phyloP scores from a whole-genome alignment of 176 grass and related monocot species.

The Zea mays region DNA sequence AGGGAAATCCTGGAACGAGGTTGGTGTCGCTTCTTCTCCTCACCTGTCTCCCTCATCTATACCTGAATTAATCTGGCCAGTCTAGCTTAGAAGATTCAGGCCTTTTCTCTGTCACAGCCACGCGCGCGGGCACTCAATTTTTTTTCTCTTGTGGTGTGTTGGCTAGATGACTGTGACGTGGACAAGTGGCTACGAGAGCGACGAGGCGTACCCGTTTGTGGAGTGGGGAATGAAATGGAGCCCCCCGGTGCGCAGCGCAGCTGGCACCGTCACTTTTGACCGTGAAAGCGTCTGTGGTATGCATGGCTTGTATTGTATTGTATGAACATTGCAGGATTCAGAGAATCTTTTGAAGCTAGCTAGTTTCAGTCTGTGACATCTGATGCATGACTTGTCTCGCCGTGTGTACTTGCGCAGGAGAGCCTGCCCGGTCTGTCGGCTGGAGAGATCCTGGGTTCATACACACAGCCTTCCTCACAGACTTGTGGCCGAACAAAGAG shows the following conservation, averaged over 20 bases:
- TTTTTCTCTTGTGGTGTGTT: not conserved
- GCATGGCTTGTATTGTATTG: slow-evolving; percentile 35
- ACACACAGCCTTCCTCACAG: slow-evolving; percentile 77
- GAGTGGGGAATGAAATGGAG: slow-evolving; percentile 70
- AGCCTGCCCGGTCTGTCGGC: slow-evolving; percentile 80
- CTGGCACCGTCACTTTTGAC: slow-evolving; percentile 73
- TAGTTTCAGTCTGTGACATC: too few species aligned
- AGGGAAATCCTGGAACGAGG: slow-evolving; percentile 85
- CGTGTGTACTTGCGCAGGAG: slow-evolving; percentile 43
- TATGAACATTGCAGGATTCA: not conserved
- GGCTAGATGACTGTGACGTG: slow-evolving; percentile 94
- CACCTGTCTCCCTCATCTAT: not conserved
- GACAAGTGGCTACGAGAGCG: slow-evolving; percentile 82
- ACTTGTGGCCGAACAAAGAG: slow-evolving; percentile 76
- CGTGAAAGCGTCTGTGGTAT: slow-evolving; percentile 68
- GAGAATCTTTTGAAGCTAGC: not conserved
- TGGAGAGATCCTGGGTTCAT: slow-evolving; percentile 97
- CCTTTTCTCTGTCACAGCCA: too few species aligned
- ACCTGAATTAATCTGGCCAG: not conserved
- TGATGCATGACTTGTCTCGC: not conserved
- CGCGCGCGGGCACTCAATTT: too few species aligned
- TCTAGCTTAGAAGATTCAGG: not conserved
- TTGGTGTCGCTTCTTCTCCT: not conserved
- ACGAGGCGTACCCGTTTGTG: slow-evolving; percentile 79
- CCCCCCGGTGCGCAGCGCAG: slow-evolving; percentile 35